Conservation (phyloP, 2,329 filamentous ascomycete species). For the Periconia sp. region DNA sequence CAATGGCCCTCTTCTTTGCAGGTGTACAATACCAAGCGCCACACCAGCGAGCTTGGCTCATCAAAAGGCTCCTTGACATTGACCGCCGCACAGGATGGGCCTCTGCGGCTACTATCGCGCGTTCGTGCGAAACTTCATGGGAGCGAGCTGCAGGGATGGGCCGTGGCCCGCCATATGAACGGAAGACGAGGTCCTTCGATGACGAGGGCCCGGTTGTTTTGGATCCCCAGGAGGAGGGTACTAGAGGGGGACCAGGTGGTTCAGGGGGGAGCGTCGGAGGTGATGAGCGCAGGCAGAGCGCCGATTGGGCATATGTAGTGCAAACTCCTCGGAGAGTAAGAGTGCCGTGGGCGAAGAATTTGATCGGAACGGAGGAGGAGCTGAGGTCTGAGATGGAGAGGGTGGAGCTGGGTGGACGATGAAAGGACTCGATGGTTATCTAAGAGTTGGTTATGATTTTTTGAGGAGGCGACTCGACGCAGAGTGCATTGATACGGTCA, state of each 20-base stretch:
- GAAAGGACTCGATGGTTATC: background rate
- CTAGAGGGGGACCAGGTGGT: conserved; percentile 11
- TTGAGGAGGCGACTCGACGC: too few relatives aligned
- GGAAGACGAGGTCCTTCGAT: conserved; percentile 24
- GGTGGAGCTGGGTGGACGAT: conserved; percentile 16
- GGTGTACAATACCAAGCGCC: conserved; percentile 75
- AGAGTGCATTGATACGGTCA: too few relatives aligned
- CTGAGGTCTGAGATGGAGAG: conserved; percentile 51
- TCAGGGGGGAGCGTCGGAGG: conserved; percentile 9
- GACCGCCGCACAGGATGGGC: conserved; percentile 86
- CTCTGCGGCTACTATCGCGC: conserved; percentile 79
- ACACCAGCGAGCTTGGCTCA: conserved; percentile 77
- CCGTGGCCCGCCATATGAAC: conserved; percentile 73
- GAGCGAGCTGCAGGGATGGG: conserved; percentile 74
- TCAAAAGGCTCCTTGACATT: conserved; percentile 76
- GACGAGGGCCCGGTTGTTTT: conserved; percentile 30
- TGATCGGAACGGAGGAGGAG: conserved; percentile 80
- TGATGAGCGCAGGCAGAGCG: too few relatives aligned
- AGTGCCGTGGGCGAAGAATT: conserved; percentile 78
- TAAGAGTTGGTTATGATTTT: background rate
- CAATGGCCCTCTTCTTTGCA: conserved; percentile 84
- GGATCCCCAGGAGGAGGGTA: conserved; percentile 15
- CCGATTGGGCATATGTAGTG: background rate
- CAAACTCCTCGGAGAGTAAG: too few relatives aligned
- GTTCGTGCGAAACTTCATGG: conserved; percentile 87